Evolutionary conservation across 2,329 filamentous ascomycete genomes (phyloP), one percentile per base, ranked within the genome.

Genomic region (Cladophialophora yegresii): DNA sequence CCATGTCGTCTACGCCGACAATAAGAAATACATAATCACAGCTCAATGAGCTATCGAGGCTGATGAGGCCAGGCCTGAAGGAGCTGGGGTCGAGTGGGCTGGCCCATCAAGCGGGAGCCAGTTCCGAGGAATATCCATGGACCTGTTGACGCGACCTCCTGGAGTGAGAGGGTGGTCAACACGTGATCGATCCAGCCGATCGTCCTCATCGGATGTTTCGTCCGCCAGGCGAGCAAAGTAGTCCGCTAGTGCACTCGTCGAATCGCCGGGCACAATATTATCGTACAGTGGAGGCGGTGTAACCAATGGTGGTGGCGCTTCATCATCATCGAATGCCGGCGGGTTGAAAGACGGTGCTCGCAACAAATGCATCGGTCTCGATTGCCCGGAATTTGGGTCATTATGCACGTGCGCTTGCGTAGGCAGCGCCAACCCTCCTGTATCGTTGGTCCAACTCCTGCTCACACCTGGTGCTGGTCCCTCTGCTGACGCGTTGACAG

Each of bases 251-350:
- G 85, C 85, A 12, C 75, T 88, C 77, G 79, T 92, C 76, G 75
- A 91, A 81, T 77, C 87, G 82, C 26, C 85, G 80, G 65, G 85
- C 1, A 95, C 86, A 43, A 96, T 90, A 3, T 84, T 82, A 64
- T 93, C 90, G 74, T 97, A 96, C 63, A 89, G 87, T 0, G 93
- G 93, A 7, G 93, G 93, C 1, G 92, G 92, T 0, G 92, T 96
- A 68, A 90, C 81, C 16, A 90, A 76, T 0, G 89, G 87, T 57
- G 89, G 89, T 3, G 91, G 90, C 0, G 90, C 87, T 4, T 87
- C 83, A 59, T 96, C 89, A 4, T 91, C 91, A 67, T 95, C 89
- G 73, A 96, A 96, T 0, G 91, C 86, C 0, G 93, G 92, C 1
- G 93, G 93, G 64, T 92, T 92, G 78, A 92, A 96, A 0, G 91